Evolutionary conservation across 164 flowering plant species (phyloP), one percentile per base, ranked within the genome.

Genomic region (Annona squamosa): DNA sequence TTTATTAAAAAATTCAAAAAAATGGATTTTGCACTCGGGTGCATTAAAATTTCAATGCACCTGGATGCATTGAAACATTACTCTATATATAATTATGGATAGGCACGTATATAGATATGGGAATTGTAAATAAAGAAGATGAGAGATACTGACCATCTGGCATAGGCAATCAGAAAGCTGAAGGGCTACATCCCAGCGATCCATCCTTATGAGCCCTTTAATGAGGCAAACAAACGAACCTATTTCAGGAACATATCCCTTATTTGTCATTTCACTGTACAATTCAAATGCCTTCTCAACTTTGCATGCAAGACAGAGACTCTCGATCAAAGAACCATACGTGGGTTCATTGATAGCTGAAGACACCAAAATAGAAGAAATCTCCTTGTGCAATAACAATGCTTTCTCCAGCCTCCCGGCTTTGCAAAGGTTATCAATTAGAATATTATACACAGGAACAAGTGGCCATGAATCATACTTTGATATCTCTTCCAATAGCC

Each of bases 101-200:
- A 26, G 37, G 37, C 37, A 26, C 37, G 37, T 26, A 26, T 26
- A 26, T 26, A 26, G 37, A 26, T 26, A 26, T 26, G 37, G 37
- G 37, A 26, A 26, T 26, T 26, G 37, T 26, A 37, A 19, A 7
- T n/a, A 48, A 43, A 45, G 46, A 26, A 52, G 70, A 26, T n/a
- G 18, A 42, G 45, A 45, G 66, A 46, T 43, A 71, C 52, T 76
- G 69, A 79, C 86, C 97, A 82, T 90, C 71, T 76, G 83, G 75
- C 87, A 87, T 73, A 89, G 63, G 85, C 88, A 82, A 74, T 90
- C 79, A 18, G 88, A 79, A 69, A 94, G 85, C 71, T 78, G 85
- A 71, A 94, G 88, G 1, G 92, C 98, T 63, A 89, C 94, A 47
- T 82, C 90, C 91, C 91, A 89, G 78, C 82, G 85, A 79, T 83